Evolutionary conservation across 2,329 filamentous ascomycete species (phyloP).

Genomic region (Aspergillus texensis): DNA sequence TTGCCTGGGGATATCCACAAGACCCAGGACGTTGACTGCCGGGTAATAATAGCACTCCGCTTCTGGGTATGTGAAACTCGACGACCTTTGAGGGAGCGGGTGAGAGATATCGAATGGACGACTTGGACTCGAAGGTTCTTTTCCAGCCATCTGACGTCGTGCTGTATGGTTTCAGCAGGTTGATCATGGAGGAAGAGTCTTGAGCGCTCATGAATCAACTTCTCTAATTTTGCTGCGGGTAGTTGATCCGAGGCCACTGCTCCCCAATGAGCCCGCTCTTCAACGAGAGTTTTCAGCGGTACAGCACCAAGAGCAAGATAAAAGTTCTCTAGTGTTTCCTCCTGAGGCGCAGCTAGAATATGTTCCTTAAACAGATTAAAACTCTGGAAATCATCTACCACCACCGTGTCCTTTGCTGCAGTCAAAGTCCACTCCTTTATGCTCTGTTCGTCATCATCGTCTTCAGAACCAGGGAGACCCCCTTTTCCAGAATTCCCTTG

Average conservation of each 20-base stretch:
- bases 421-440: conserved; percentile 80
- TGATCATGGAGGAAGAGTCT: conserved; percentile 90
- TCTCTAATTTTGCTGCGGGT: conserved; percentile 69
- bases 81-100: conserved; percentile 73
- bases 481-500: conserved; percentile 21
- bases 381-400: conserved; percentile 85
- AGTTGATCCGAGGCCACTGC: conserved; percentile 67
- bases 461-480: conserved; percentile 29
- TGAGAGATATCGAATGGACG: conserved; percentile 76
- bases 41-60: conserved; percentile 70
- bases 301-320: conserved; percentile 80
- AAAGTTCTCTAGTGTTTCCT: conserved; percentile 82
- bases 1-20: conserved; percentile 75
- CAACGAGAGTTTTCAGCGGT: conserved; percentile 74
- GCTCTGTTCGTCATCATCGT: conserved; percentile 63
- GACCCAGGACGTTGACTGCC: conserved; percentile 59
- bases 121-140: conserved; percentile 77
- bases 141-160: conserved; percentile 88
- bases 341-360: conserved; percentile 84
- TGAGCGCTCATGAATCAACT: conserved; percentile 82
- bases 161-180: conserved; percentile 74
- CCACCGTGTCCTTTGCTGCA: conserved; percentile 70
- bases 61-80: conserved; percentile 72
- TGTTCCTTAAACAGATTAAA: conserved; percentile 85
- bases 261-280: conserved; percentile 76